phyloP scores from a whole-genome alignment of 495 filamentous ascomycete genomes.

The Hypoxylon fuscum region DNA sequence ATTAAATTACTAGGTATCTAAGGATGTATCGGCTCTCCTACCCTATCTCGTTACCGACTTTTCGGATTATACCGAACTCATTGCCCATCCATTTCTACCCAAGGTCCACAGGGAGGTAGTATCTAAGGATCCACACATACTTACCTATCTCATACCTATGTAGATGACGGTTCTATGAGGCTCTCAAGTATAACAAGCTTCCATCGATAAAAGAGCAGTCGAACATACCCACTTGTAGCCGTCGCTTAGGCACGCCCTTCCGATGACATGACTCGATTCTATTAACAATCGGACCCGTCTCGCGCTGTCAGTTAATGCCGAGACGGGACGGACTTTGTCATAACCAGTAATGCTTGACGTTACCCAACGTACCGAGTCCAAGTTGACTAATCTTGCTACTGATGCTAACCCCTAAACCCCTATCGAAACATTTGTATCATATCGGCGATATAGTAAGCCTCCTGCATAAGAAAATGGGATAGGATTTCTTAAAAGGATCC shows the following conservation, averaged over 20 bases:
- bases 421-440: background rate
- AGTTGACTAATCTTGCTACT: background rate
- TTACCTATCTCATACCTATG: too few relatives aligned
- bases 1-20: background rate
- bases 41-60: too few relatives aligned
- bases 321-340: background rate
- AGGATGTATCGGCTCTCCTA: too few relatives aligned
- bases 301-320: background rate
- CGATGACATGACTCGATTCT: background rate
- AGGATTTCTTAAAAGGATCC: slow-evolving; percentile 2
- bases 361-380: too few relatives aligned
- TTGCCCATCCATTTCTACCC: too few relatives aligned
- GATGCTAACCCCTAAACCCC: background rate
- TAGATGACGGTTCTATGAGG: background rate
- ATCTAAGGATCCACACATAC: too few relatives aligned
- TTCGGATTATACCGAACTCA: too few relatives aligned
- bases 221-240: background rate
- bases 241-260: background rate
- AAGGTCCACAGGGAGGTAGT: too few relatives aligned
- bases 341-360: too few relatives aligned
- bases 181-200: background rate
- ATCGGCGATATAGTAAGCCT: background rate
- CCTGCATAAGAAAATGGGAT: background rate
- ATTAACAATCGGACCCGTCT: background rate
- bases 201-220: background rate